Evolutionary conservation across 2,329 filamentous ascomycete species (phyloP), one percentile per base, ranked within the genome.

Genomic region (Xylariaceae sp.): DNA sequence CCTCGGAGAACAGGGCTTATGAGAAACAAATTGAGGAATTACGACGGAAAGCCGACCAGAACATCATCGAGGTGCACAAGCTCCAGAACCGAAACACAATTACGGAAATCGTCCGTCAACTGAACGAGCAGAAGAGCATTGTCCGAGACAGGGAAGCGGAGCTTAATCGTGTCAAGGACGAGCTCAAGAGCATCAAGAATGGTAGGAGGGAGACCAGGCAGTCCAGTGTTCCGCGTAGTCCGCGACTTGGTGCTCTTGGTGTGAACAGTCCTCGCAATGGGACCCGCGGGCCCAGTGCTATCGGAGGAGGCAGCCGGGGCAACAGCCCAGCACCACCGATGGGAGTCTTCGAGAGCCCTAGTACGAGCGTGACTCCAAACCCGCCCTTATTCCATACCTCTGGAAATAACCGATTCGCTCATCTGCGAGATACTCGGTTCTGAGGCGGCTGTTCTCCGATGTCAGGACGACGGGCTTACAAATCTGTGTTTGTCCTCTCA

Each of bases 191-290:
- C 31, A 55, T 72, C 31, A 73, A 68, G 52, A 75, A 67, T 45
- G 69, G 67, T 15, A 69, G 78, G 4, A 66, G 77, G 34, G 76
- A 79, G 57, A 81, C 78, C 3, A 64, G 78, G 28, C 71, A 74
- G 52, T 67, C 63, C 39, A 80, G 76, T 49, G 75, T 78, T 17
- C 77, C 77, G 37, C 72, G 74, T 17, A 80, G 76, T 53, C 78
- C 78, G n/a, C 68, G 74, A 6, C 64, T 73, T 9, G 52, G 45
- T 34, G 56, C 55, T 19, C 51, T 60, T 3, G 66, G 69, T 24
- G 63, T 77, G 39, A 72, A 77, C 64, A 79, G 76, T 46, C 76
- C 76, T 2, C 60, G 67, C 2, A 63, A 60, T 31, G 55, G 54
- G 12, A 53, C 47, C 16, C 49, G 53, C 2, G 49, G 42, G 12